Base-by-base conservation (phyloP, 805 yeast genomes). In the Diddensiella transvaalensis region DNA sequence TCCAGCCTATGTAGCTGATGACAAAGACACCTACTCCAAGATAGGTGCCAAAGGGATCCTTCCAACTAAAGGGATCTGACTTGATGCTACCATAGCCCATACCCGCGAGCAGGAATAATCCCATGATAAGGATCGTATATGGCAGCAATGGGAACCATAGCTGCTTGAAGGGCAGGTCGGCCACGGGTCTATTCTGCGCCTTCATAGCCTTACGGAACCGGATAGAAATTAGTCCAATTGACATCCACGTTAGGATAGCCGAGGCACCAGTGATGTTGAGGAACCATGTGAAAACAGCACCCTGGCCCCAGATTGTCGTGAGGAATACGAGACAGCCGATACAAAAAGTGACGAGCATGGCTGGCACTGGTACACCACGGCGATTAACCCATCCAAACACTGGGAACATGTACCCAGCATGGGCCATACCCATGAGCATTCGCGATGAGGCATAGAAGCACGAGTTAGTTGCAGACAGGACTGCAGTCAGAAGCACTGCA, bases 391-490 rank as follows among this genome's bases (percentile, higher is more conserved):
- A 71, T 3, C 71, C 70, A 51, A 82, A 72, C 38, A 76, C 51
- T 55, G 68, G 65, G 40, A 83, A 84, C 2, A 82, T 83, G 47
- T 72, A 69, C 1, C 81, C 79, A 49, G 77, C 80, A 42, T 71
- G 68, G 2, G 86, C 78, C 68, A 82, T 70, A 35, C 77, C 76
- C 53, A 80, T 78, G 10, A 82, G 68, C 11, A 85, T 73, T 62
- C 87, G 72, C 5, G 85, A 76, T 2, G 83, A 83, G 58, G 80
- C 74, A 61, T 78, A 82, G 46, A 81, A 78, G 39, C 83, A 77
- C 38, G 83, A 73, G 66, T 82, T 82, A 55, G 82, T 76, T 3
- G 87, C 82, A 22, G 83, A 77, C 35, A 83, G 64, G 56, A 84
- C 77, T 2, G 83, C 80, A n/a, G 81, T 59, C 52, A 80, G 67